Conservation (phyloP, 2,329 filamentous ascomycete genomes). For the Alternaria infectoria region DNA sequence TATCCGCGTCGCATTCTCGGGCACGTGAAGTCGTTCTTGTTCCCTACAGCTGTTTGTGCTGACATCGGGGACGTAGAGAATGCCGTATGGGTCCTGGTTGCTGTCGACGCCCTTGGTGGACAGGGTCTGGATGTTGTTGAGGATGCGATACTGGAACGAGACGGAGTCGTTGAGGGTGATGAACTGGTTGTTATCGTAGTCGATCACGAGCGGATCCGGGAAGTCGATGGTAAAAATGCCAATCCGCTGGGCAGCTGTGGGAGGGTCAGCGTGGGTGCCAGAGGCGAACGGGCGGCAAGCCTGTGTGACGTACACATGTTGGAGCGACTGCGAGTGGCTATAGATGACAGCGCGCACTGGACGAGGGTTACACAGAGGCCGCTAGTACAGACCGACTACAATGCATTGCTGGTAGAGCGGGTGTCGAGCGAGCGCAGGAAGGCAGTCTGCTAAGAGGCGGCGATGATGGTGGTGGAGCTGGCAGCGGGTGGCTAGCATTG, state of each 20-base stretch:
- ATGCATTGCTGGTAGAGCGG: slow-evolving; percentile 21
- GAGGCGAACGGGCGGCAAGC: slow-evolving; percentile 1
- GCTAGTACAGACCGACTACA: slow-evolving; percentile 9
- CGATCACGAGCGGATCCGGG: slow-evolving; percentile 39
- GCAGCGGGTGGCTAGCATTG: slow-evolving; percentile 6
- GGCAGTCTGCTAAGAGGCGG: neutral
- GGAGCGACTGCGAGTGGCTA: slow-evolving; percentile 3
- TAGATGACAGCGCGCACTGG: slow-evolving; percentile 1
- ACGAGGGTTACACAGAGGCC: slow-evolving; percentile 19
- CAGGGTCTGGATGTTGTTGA: slow-evolving; percentile 74
- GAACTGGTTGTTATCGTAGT: slow-evolving; percentile 40
- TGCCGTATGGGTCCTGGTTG: slow-evolving; percentile 72
- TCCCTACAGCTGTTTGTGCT: slow-evolving; percentile 67
- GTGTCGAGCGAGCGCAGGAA: neutral
- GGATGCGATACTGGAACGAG: slow-evolving; percentile 48
- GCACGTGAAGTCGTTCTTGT: slow-evolving; percentile 69
- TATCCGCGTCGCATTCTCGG: slow-evolving; percentile 75
- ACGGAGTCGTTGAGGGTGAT: slow-evolving; percentile 35
- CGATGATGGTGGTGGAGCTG: neutral
- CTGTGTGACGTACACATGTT: slow-evolving; percentile 50
- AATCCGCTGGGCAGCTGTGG: slow-evolving; percentile 43
- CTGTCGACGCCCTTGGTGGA: slow-evolving; percentile 69
- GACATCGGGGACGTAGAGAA: slow-evolving; percentile 85
- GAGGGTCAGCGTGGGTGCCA: slow-evolving; percentile 6
- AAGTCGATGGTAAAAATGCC: slow-evolving; percentile 46